Conservation (phyloP, 2,329 filamentous ascomycete species). For the Cercospora nicotianae region DNA sequence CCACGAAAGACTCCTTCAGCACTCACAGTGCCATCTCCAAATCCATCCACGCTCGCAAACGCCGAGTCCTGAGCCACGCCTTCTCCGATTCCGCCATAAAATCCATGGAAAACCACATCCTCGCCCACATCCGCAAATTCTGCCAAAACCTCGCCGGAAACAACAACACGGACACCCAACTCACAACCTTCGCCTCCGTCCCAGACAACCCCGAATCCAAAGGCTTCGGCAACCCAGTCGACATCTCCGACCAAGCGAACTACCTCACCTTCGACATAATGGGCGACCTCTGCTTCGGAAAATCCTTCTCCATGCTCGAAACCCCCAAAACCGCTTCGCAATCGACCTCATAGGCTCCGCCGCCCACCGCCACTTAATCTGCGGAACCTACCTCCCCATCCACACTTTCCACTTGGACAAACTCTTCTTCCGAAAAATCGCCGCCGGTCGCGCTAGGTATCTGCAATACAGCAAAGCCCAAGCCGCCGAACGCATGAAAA, state of each 20-base stretch:
- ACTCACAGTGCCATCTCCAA: slow-evolving; percentile 51
- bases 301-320: slow-evolving; percentile 48
- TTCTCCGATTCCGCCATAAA: slow-evolving; percentile 50
- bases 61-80: slow-evolving; percentile 49
- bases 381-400: slow-evolving; percentile 47
- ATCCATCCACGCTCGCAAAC: slow-evolving; percentile 48
- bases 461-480: slow-evolving; percentile 48
- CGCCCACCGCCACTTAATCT: slow-evolving; percentile 35
- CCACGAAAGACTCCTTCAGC: slow-evolving; percentile 44
- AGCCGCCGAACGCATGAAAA: slow-evolving; percentile 44
- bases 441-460: slow-evolving; percentile 43
- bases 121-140: slow-evolving; percentile 46
- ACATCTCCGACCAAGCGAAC: slow-evolving; percentile 48
- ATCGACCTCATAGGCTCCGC: slow-evolving; percentile 30
- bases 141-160: slow-evolving; percentile 36
- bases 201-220: slow-evolving; percentile 22
- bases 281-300: slow-evolving; percentile 35
- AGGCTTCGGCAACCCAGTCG: slow-evolving; percentile 46
- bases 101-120: slow-evolving; percentile 48
- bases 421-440: slow-evolving; percentile 48
- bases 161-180: not conserved
- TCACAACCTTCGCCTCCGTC: slow-evolving; percentile 7
- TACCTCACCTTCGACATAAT: slow-evolving; percentile 44
- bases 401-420: slow-evolving; percentile 42
- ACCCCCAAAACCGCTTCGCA: slow-evolving; percentile 39